Conservation (phyloP, 371 early-diverging fungal genomes). For the Polyrhizophydium stewartii region DNA sequence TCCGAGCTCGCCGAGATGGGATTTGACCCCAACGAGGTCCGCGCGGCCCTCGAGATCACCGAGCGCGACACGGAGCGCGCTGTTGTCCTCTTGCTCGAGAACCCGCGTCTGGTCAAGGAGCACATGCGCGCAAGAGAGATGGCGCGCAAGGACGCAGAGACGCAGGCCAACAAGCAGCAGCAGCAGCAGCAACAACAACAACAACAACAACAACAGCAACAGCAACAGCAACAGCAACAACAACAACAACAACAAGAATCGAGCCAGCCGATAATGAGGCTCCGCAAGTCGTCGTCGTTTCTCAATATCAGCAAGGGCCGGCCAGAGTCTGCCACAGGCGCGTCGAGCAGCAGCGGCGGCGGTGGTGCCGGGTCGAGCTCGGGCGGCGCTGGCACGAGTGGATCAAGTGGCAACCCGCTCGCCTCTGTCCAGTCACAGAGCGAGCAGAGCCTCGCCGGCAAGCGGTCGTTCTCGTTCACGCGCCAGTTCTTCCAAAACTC, state of each 20-base stretch:
- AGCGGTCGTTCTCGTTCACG: constrained; percentile 4
- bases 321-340: constrained; percentile 6
- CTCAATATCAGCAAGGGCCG: neutral
- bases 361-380: neutral
- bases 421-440: constrained; percentile 20
- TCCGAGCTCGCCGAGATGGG: constrained; percentile 65
- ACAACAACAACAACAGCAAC: too few species aligned
- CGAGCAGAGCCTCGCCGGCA: neutral
- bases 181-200: too few species aligned
- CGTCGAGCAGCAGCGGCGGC: neutral
- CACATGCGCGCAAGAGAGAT: constrained; percentile 24
- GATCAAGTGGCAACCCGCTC: too few species aligned
- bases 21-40: constrained; percentile 60
- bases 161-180: neutral
- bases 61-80: constrained; percentile 58
- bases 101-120: constrained; percentile 49
- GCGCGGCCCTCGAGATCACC: constrained; percentile 53
- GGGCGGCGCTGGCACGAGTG: too few species aligned
- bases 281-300: constrained; percentile 9
- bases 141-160: neutral
- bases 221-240: too few species aligned
- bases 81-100: constrained; percentile 56
- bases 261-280: too few species aligned
- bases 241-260: too few species aligned
- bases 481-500: constrained; percentile 2